These are phyloP conservation scores for Podospora fimiseda DNA, from an alignment of 495 filamentous ascomycete species.

Conservation along the genomic window DNA sequence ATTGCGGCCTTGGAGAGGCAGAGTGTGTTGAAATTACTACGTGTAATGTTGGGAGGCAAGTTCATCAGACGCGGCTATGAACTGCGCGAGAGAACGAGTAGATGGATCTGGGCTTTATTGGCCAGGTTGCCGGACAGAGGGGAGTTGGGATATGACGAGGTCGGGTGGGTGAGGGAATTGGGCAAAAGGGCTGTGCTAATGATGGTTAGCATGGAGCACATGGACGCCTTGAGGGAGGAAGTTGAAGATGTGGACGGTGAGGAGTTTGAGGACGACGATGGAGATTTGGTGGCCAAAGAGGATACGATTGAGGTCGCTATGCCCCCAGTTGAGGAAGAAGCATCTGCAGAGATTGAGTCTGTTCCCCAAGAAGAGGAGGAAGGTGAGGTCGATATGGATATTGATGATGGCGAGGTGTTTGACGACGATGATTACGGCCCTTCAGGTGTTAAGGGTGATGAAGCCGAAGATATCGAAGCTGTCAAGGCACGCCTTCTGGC, in stretches of 20 bases:
- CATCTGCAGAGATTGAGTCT: slow-evolving; percentile 13
- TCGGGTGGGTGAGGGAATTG: slow-evolving; percentile 52
- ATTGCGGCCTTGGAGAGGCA: slow-evolving; percentile 61
- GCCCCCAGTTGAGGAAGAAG: slow-evolving; percentile 16
- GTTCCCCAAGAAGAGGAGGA: slow-evolving; percentile 22
- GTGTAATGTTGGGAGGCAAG: slow-evolving; percentile 37
- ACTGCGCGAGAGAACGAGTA: slow-evolving; percentile 43
- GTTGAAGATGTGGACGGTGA: slow-evolving; percentile 26
- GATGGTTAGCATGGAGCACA: slow-evolving; percentile 45
- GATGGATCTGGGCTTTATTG: slow-evolving; percentile 59
- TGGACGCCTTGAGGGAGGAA: slow-evolving; percentile 35
- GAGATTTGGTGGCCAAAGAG: slow-evolving; percentile 26
- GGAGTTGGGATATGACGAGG: slow-evolving; percentile 50
- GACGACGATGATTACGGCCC: slow-evolving; percentile 22
- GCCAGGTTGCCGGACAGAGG: slow-evolving; percentile 52
- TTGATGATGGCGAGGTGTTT: slow-evolving; percentile 42
- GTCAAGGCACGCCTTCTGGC: slow-evolving; percentile 55
- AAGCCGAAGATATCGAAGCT: slow-evolving; percentile 44
- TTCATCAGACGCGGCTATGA: slow-evolving; percentile 42
- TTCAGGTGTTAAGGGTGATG: slow-evolving; percentile 19
- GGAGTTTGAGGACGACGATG: slow-evolving; percentile 14
- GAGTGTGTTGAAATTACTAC: slow-evolving; percentile 51
- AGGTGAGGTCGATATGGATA: slow-evolving; percentile 39
- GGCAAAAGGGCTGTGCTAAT: slow-evolving; percentile 53
- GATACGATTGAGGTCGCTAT: slow-evolving; percentile 21